Conservation (phyloP, 441 rosid species). For the Isatis lusitanica region DNA sequence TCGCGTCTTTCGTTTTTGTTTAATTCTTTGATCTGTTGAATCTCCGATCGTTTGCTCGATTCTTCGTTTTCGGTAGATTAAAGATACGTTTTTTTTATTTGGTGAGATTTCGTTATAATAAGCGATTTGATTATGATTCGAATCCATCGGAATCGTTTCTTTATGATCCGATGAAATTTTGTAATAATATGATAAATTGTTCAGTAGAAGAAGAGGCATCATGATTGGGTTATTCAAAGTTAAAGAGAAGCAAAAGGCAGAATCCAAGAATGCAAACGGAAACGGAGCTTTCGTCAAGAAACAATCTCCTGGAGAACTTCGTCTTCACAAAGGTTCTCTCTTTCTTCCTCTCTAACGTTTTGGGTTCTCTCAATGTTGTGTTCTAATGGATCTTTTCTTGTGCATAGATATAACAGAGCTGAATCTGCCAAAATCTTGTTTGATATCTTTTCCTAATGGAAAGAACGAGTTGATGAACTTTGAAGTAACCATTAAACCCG, state of each 20-base stretch:
- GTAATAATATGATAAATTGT: neutral
- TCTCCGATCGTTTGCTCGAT: neutral
- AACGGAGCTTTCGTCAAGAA: slow-evolving; percentile 61
- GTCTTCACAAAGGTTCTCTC: slow-evolving; percentile 70
- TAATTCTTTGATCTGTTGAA: neutral
- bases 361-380: neutral
- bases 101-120: neutral
- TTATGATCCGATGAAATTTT: neutral
- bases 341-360: neutral
- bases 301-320: slow-evolving; percentile 86
- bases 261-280: slow-evolving; percentile 49
- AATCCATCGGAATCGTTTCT: neutral
- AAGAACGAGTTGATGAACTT: slow-evolving; percentile 83
- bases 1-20: neutral
- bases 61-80: neutral
- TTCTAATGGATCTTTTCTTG: slow-evolving; percentile 7
- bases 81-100: neutral
- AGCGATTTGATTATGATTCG: neutral
- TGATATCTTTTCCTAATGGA: slow-evolving; percentile 69
- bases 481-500: slow-evolving; percentile 74
- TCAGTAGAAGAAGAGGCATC: slow-evolving; percentile 36
- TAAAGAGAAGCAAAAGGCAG: slow-evolving; percentile 80
- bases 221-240: slow-evolving; percentile 89
- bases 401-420: slow-evolving; percentile 77
- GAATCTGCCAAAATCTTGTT: slow-evolving; percentile 71